phyloP scores from a whole-genome alignment of 257 asterid species.

The Solanum dulcamara region DNA sequence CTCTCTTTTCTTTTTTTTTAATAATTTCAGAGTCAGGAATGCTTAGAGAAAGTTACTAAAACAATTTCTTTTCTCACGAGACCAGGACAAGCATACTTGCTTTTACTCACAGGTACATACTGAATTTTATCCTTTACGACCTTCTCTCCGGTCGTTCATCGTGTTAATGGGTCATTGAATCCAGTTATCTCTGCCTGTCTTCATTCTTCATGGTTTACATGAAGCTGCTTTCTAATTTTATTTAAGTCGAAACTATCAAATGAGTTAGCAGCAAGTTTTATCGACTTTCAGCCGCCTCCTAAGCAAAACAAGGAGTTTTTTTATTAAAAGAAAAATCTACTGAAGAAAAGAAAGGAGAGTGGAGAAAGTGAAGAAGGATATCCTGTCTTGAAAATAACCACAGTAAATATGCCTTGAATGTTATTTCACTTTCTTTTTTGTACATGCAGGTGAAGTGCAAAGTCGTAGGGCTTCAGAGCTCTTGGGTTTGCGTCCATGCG shows the following conservation, averaged over 20 bases:
- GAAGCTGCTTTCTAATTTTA: not conserved
- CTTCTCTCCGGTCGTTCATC: not conserved
- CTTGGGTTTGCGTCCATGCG: conserved; percentile 64
- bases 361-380: not conserved
- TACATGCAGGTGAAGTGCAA: conserved; percentile 66
- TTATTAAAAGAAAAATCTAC: not conserved
- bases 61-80: conserved; percentile 53
- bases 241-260: not conserved
- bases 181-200: not conserved
- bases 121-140: not conserved
- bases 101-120: conserved; percentile 73
- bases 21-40: conserved; percentile 73
- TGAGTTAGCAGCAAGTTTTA: not conserved
- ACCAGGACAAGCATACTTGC: conserved; percentile 46
- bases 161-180: not conserved
- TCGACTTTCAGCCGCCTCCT: not conserved
- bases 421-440: not conserved
- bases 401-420: not conserved
- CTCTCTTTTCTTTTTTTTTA: not conserved
- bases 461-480: conserved; percentile 61
- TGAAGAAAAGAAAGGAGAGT: not conserved
- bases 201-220: not conserved
- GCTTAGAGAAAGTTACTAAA: conserved; percentile 83
- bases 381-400: not conserved
- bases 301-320: not conserved